Evolutionary conservation across 2,329 filamentous ascomycete species (phyloP).

Genomic region (Xylariaceae sp.): DNA sequence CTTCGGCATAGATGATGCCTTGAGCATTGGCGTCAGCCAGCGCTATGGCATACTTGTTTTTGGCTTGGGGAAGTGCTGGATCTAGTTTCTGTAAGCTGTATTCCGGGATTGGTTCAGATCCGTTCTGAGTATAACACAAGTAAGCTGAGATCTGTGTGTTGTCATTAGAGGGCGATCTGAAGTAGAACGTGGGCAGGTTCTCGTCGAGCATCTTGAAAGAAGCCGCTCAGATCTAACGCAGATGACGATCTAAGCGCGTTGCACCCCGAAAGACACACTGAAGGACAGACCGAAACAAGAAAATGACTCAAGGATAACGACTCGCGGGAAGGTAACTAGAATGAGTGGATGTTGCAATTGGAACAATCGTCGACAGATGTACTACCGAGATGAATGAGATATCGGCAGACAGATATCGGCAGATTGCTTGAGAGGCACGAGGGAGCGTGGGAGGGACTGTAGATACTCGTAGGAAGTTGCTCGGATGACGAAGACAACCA

Average conservation of each 20-base stretch:
- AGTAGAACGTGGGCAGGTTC: conserved; percentile 72
- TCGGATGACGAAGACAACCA: conserved; percentile 12
- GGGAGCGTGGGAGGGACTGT: background rate
- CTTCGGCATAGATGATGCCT: conserved; percentile 81
- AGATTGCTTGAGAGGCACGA: background rate
- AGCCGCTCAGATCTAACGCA: background rate
- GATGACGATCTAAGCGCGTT: background rate
- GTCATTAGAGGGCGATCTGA: conserved; percentile 48
- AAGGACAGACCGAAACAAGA: background rate
- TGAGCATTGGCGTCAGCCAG: conserved; percentile 77
- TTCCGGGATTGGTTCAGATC: conserved; percentile 70
- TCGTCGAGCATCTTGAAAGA: conserved; percentile 72
- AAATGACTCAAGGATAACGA: background rate
- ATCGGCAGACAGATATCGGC: background rate
- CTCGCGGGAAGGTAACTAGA: background rate
- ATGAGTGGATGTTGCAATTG: background rate
- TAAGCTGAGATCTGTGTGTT: conserved; percentile 49
- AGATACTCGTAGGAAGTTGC: no score
- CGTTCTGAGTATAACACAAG: conserved; percentile 62
- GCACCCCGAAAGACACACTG: background rate
- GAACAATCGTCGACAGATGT: background rate
- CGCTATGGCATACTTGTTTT: conserved; percentile 81
- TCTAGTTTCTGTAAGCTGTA: conserved; percentile 77
- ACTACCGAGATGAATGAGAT: background rate
- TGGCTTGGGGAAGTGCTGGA: conserved; percentile 61